Evolutionary conservation across 2,329 filamentous ascomycete genomes (phyloP).

Genomic region (Bipolaris oryzae): DNA sequence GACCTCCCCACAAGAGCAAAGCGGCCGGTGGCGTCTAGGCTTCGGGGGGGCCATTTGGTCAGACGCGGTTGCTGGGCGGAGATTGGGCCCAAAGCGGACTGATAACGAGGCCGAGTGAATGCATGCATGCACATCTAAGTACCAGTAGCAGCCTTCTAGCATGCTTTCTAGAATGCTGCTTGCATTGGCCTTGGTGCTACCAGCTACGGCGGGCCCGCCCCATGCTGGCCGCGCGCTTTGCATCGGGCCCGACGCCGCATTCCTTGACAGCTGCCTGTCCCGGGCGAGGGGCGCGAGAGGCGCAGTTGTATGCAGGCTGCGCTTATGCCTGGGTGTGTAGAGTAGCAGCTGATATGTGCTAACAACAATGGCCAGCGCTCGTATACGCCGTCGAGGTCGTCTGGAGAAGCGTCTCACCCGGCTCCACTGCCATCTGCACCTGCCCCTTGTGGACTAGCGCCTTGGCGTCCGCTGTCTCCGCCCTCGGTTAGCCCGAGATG

Average conservation of each 20-base stretch:
- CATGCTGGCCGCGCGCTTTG: slow-evolving; percentile 20
- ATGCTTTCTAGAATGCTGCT: slow-evolving; percentile 29
- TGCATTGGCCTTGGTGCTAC: slow-evolving; percentile 6
- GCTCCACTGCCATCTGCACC: slow-evolving; percentile 18
- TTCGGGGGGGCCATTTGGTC: slow-evolving; percentile 4
- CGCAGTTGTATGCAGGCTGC: slow-evolving; percentile 20
- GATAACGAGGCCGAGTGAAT: slow-evolving; percentile 17
- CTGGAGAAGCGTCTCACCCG: slow-evolving; percentile 27
- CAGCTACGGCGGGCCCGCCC: not conserved
- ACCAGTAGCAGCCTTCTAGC: slow-evolving; percentile 25
- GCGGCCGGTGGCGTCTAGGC: slow-evolving; percentile 64
- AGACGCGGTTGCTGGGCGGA: slow-evolving; percentile 21
- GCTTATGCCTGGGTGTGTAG: slow-evolving; percentile 1
- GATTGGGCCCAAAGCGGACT: slow-evolving; percentile 24
- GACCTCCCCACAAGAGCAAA: slow-evolving; percentile 28
- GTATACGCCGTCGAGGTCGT: slow-evolving; percentile 6
- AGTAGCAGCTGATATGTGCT: too few relatives aligned
- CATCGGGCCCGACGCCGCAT: slow-evolving; percentile 17
- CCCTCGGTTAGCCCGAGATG: slow-evolving; percentile 17
- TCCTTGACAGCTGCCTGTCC: slow-evolving; percentile 34
- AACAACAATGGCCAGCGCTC: not conserved
- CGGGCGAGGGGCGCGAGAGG: slow-evolving; percentile 12
- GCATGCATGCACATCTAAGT: too few relatives aligned
- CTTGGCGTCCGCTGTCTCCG: slow-evolving; percentile 7
- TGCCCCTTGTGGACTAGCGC: slow-evolving; percentile 17